Percentiles rank a stretch among this genome's conserved stretches.
phyloP scores from a whole-genome alignment of 495 filamentous ascomycete genomes.

The Neurospora sp. region DNA sequence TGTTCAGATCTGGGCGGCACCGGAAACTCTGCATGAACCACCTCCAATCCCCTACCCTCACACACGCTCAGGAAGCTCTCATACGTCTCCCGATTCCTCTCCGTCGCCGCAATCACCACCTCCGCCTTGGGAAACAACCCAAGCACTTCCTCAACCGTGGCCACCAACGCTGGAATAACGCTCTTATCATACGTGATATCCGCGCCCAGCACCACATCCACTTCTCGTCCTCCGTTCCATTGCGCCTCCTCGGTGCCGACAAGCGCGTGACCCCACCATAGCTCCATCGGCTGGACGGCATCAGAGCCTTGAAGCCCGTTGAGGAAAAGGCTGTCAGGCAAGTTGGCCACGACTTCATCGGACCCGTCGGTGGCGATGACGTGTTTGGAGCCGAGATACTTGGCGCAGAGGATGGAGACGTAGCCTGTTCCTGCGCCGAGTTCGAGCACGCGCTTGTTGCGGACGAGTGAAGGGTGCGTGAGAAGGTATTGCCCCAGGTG shows the following conservation, averaged over 20 bases:
- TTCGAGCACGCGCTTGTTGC: constrained; percentile 61
- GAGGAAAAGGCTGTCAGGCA: constrained; percentile 55
- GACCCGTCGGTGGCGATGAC: constrained; percentile 78
- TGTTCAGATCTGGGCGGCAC: constrained; percentile 26
- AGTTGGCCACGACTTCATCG: constrained; percentile 54
- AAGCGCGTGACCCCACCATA: constrained; percentile 52
- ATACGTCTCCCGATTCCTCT: constrained; percentile 38
- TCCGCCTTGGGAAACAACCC: constrained; percentile 22
- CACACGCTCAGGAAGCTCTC: constrained; percentile 30
- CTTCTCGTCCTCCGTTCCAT: constrained; percentile 32
- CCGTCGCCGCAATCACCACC: constrained; percentile 38
- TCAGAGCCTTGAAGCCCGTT: constrained; percentile 46
- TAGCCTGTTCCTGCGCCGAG: constrained; percentile 85
- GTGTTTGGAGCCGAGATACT: constrained; percentile 50
- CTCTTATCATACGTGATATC: constrained; percentile 42
- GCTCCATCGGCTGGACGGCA: constrained; percentile 38
- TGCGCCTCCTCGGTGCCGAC: constrained; percentile 31
- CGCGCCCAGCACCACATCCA: constrained; percentile 41
- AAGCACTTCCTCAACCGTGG: constrained; percentile 34
- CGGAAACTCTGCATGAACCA: constrained; percentile 26
- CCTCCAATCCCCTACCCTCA: constrained; percentile 17
- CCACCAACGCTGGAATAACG: constrained; percentile 33
- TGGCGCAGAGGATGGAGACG: constrained; percentile 70
- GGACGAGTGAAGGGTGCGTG: constrained; percentile 28
- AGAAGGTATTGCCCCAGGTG: constrained; percentile 67